Percentiles rank a stretch among this genome's conserved stretches.
phyloP scores from a whole-genome alignment of 2,329 filamentous ascomycete genomes.

The Nemania serpens region DNA sequence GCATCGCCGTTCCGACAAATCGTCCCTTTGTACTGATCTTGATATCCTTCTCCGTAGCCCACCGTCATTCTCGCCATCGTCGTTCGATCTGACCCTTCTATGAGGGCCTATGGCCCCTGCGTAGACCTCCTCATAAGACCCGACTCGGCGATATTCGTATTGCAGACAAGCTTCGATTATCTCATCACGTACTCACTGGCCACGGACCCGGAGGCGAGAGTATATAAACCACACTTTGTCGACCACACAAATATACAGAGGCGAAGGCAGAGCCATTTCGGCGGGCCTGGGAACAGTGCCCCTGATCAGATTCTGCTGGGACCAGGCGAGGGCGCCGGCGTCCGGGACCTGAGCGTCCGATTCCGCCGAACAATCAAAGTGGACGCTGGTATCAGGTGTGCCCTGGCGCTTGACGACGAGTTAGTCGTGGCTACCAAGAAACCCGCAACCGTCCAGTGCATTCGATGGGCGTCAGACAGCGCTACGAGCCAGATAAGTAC shows the following conservation, averaged over 20 bases:
- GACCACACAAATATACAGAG: conserved; percentile 68
- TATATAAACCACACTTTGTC: conserved; percentile 83
- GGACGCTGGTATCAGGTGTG: conserved; percentile 89
- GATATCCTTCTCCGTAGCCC: conserved; percentile 60
- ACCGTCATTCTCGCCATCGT: conserved; percentile 86
- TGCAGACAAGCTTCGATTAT: conserved; percentile 84
- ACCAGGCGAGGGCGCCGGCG: conserved; percentile 79
- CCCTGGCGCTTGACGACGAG: conserved; percentile 88
- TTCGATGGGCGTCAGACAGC: conserved; percentile 87
- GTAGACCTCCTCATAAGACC: conserved; percentile 83
- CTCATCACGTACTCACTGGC: conserved; percentile 94
- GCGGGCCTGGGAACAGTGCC: conserved; percentile 57
- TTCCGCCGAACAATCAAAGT: conserved; percentile 99
- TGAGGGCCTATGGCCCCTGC: conserved; percentile 84
- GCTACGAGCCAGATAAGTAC: conserved; percentile 85
- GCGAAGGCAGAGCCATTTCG: conserved; percentile 64
- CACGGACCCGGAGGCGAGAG: conserved; percentile 77
- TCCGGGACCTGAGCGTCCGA: conserved; percentile 84
- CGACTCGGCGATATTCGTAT: conserved; percentile 88
- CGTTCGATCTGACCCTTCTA: conserved; percentile 77
- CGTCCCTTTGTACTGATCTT: conserved; percentile 32
- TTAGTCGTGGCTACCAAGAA: conserved; percentile 89
- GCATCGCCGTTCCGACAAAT: conserved; percentile 31
- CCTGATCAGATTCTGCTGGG: conserved; percentile 71
- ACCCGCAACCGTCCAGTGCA: conserved; percentile 94